A percentile compares a stretch with the other conserved stretches of the same genome.
Evolutionary conservation across 1,284 basidiomycete species (phyloP).

Genomic region (Sporisorium graminicola): DNA sequence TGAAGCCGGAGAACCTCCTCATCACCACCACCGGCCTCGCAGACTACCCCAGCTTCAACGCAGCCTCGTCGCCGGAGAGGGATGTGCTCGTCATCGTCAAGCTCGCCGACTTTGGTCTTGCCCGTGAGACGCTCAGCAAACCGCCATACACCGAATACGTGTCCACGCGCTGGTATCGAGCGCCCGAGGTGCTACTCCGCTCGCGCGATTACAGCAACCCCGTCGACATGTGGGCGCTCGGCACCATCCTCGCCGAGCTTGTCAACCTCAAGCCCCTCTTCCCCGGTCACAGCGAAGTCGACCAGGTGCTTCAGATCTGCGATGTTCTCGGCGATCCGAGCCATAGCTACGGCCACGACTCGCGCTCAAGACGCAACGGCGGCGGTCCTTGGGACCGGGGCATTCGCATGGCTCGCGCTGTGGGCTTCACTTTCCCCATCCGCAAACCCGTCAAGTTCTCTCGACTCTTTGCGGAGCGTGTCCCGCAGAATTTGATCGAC

Average conservation of each 20-base stretch:
- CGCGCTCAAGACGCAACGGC: slow-evolving; percentile 79
- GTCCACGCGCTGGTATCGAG: slow-evolving; percentile 98
- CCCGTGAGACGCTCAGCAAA: slow-evolving; percentile 85
- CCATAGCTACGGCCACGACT: slow-evolving; percentile 83
- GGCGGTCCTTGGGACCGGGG: slow-evolving; percentile 90
- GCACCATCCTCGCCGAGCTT: slow-evolving; percentile 96
- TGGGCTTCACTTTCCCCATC: slow-evolving; percentile 92
- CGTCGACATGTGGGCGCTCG: slow-evolving; percentile 99
- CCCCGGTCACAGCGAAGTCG: slow-evolving; percentile 94
- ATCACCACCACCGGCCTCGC: slow-evolving; percentile 98
- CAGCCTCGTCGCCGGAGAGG: slow-evolving; percentile 74
- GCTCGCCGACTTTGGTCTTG: slow-evolving; percentile 97
- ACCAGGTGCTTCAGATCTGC: slow-evolving; percentile 91
- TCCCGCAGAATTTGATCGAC: slow-evolving; percentile 85
- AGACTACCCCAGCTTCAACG: slow-evolving; percentile 79
- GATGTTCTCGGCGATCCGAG: slow-evolving; percentile 93
- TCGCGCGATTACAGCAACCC: slow-evolving; percentile 93
- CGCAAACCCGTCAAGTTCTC: slow-evolving; percentile 81
- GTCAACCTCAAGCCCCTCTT: slow-evolving; percentile 95
- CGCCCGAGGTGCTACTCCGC: slow-evolving; percentile 93
- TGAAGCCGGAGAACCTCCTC: slow-evolving; percentile 99
- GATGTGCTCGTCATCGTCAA: slow-evolving; percentile 98
- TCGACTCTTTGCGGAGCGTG: slow-evolving; percentile 81
- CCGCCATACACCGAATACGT: slow-evolving; percentile 99
- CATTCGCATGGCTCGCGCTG: slow-evolving; percentile 83